phyloP scores from a whole-genome alignment of 352 stramenopile species.

The Globisporangium abappressorium region DNA sequence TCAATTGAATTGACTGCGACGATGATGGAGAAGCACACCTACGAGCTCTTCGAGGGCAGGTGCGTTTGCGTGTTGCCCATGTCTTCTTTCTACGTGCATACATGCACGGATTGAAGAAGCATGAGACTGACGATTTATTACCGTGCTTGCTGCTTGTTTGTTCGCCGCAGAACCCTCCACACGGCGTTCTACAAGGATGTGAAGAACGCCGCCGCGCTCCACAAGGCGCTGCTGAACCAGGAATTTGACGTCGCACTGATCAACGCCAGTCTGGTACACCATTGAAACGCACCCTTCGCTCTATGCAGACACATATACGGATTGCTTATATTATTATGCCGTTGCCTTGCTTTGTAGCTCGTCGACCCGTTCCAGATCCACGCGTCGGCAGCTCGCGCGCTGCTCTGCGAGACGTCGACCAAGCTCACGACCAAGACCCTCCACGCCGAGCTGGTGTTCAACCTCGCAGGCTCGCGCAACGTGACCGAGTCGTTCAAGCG shows the following conservation, averaged over 20 bases:
- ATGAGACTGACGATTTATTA: background rate
- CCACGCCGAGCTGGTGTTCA: conserved; percentile 84
- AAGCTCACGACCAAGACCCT: conserved; percentile 72
- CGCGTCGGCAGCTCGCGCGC: conserved; percentile 57
- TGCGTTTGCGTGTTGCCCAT: conserved; percentile 15
- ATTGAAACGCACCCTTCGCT: background rate
- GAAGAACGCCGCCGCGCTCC: conserved; percentile 60
- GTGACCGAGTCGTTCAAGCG: conserved; percentile 80
- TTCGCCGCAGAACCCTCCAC: conserved; percentile 53
- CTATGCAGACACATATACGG: background rate
- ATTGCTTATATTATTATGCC: conserved; percentile 1
- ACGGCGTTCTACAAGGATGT: conserved; percentile 71
- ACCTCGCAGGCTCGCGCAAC: conserved; percentile 81
- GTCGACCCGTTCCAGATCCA: conserved; percentile 77
- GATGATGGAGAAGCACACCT: conserved; percentile 55
- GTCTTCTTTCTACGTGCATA: background rate
- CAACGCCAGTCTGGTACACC: conserved; percentile 60
- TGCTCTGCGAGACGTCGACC: conserved; percentile 59
- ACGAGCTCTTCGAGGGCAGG: conserved; percentile 64
- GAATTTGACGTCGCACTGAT: conserved; percentile 71
- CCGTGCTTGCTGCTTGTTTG: background rate
- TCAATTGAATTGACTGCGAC: background rate
- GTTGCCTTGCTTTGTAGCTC: conserved; percentile 32
- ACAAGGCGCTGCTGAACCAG: conserved; percentile 54
- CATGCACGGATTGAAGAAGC: background rate